These are phyloP conservation scores for Beauveria sp. DNA, from an alignment of 2,329 filamentous ascomycete species.

Conservation along the genomic window DNA sequence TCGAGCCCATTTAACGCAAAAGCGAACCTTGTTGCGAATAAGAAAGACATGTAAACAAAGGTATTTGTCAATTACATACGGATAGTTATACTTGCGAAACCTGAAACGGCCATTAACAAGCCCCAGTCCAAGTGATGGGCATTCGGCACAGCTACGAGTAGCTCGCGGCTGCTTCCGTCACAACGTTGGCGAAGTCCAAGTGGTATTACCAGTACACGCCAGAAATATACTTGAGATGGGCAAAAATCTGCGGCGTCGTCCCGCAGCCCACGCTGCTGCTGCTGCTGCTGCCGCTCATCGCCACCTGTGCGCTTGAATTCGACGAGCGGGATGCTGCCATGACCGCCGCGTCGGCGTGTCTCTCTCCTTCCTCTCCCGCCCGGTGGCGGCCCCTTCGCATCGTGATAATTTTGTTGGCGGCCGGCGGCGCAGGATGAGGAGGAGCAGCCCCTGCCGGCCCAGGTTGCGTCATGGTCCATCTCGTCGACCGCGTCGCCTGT, in stretches of 20 bases:
- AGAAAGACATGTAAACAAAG: not conserved
- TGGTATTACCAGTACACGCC: slow-evolving; percentile 6
- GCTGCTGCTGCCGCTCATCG: not conserved
- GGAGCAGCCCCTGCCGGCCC: slow-evolving; percentile 9
- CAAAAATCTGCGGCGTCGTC: slow-evolving; percentile 13
- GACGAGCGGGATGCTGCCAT: slow-evolving; percentile 6
- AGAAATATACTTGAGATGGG: slow-evolving; percentile 9
- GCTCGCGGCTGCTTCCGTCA: not conserved
- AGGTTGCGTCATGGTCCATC: slow-evolving; percentile 11
- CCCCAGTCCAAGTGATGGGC: too few relatives aligned
- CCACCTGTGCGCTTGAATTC: slow-evolving; percentile 10
- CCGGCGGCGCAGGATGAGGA: not conserved
- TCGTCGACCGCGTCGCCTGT: slow-evolving; percentile 14
- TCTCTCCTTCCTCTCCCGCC: not conserved
- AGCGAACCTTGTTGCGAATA: too few relatives aligned
- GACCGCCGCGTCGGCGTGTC: too few relatives aligned
- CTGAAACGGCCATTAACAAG: too few relatives aligned
- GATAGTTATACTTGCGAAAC: not conserved
- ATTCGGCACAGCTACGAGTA: not conserved
- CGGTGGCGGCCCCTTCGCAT: not conserved
- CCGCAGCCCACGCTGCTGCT: slow-evolving; percentile 7
- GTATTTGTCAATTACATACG: not conserved
- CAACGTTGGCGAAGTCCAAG: slow-evolving; percentile 1
- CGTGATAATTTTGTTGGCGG: slow-evolving; percentile 10
- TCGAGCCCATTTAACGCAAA: not conserved